Percentiles rank a stretch among this genome's conserved stretches.
phyloP scores from a whole-genome alignment of 306 rosid species.

The Casuarina equisetifolia region DNA sequence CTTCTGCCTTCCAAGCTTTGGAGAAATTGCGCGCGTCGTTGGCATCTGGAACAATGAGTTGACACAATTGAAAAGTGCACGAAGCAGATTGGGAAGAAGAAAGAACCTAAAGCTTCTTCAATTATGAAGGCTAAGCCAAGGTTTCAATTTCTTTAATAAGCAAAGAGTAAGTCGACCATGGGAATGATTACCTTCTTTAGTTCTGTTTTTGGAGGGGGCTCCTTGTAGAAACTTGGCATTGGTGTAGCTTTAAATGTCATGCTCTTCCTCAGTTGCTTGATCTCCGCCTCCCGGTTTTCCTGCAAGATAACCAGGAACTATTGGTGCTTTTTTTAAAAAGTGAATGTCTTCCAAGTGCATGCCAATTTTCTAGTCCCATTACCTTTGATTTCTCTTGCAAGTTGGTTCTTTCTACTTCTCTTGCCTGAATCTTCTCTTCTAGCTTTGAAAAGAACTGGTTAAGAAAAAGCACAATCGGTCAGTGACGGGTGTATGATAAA shows the following conservation, averaged over 20 bases:
- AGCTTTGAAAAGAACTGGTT: slow-evolving; percentile 81
- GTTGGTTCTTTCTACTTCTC: slow-evolving; percentile 78
- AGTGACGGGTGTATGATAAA: slow-evolving; percentile 8
- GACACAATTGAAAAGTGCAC: slow-evolving; percentile 20
- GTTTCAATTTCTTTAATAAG: too few species aligned
- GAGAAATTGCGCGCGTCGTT: slow-evolving; percentile 85
- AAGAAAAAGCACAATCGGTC: slow-evolving; percentile 19
- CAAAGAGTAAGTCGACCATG: background rate
- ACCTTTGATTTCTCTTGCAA: slow-evolving; percentile 90
- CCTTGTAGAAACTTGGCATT: slow-evolving; percentile 92
- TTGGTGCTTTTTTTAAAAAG: background rate
- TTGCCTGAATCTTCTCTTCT: slow-evolving; percentile 92
- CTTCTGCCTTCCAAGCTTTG: slow-evolving; percentile 87
- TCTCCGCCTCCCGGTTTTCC: slow-evolving; percentile 89
- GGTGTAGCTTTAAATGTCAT: slow-evolving; percentile 88
- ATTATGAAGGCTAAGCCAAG: too few species aligned
- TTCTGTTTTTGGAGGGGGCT: slow-evolving; percentile 87
- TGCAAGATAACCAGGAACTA: slow-evolving; percentile 27
- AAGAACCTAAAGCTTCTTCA: background rate
- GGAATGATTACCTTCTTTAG: slow-evolving; percentile 66
- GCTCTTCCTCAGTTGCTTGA: slow-evolving; percentile 78
- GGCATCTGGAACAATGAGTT: slow-evolving; percentile 57
- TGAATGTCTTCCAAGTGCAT: background rate
- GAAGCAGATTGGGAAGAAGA: slow-evolving; percentile 8
- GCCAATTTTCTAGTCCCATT: background rate